Evolutionary conservation across 2,329 filamentous ascomycete genomes (phyloP).

Genomic region (Nannizzia gypsea): DNA sequence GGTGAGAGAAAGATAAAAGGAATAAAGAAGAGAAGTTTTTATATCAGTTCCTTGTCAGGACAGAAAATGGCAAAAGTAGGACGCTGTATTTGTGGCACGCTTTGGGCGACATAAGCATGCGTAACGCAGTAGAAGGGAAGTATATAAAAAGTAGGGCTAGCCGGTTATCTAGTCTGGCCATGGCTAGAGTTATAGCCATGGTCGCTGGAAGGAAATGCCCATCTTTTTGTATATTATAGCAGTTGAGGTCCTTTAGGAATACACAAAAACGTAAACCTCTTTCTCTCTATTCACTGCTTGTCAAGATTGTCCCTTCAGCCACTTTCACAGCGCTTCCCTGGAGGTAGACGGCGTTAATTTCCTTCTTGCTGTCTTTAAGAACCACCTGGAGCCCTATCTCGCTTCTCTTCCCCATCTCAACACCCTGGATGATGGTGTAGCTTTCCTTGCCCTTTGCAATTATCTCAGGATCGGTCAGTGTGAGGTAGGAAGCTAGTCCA

Average conservation of each 20-base stretch:
- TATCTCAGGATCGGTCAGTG: slow-evolving; percentile 26
- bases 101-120: background rate
- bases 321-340: slow-evolving; percentile 15
- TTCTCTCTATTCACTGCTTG: slow-evolving; percentile 10
- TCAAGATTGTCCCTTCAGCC: slow-evolving; percentile 11
- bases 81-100: slow-evolving; percentile 1
- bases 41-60: background rate
- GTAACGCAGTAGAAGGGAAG: background rate
- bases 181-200: background rate
- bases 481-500: slow-evolving; percentile 34
- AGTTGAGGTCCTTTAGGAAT: background rate
- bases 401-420: slow-evolving; percentile 42
- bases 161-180: too few relatives aligned
- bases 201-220: background rate
- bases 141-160: background rate
- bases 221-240: background rate
- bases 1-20: background rate
- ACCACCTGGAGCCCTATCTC: slow-evolving; percentile 38
- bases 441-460: slow-evolving; percentile 8
- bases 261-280: background rate
- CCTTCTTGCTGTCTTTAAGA: slow-evolving; percentile 22
- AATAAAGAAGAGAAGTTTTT: background rate
- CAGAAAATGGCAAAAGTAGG: background rate
- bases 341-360: slow-evolving; percentile 12
- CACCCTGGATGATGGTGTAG: slow-evolving; percentile 34